These are phyloP conservation scores for Pisolithus orientalis DNA, from an alignment of 768 basidiomycete species.

Conservation along the genomic window DNA sequence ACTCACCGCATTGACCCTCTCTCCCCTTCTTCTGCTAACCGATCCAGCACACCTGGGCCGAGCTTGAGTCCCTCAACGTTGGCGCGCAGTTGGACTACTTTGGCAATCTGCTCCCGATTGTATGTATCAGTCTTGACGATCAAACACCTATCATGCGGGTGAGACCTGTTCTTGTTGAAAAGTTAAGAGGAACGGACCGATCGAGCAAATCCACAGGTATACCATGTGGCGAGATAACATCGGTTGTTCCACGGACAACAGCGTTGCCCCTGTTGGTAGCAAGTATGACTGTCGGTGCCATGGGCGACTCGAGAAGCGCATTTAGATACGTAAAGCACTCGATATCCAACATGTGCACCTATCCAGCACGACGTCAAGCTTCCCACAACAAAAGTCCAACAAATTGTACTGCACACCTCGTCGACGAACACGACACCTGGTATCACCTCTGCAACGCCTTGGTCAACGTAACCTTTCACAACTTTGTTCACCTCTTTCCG, in stretches of 20 bases:
- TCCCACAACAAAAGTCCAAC: not conserved
- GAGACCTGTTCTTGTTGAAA: slow-evolving; percentile 3
- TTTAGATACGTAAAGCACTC: slow-evolving; percentile 99
- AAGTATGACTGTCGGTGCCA: slow-evolving; percentile 96
- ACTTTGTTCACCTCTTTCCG: slow-evolving; percentile 95
- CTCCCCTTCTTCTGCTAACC: slow-evolving; percentile 76
- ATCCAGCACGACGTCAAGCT: slow-evolving; percentile 3
- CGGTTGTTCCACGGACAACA: slow-evolving; percentile 88
- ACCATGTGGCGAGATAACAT: slow-evolving; percentile 89
- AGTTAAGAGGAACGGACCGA: slow-evolving; percentile 43
- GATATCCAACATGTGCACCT: slow-evolving; percentile 99
- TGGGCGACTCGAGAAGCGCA: slow-evolving; percentile 87
- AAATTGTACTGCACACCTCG: slow-evolving; percentile 54
- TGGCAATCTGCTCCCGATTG: slow-evolving; percentile 74
- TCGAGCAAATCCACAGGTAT: slow-evolving; percentile 92
- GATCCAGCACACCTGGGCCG: slow-evolving; percentile 69
- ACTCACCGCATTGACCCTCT: slow-evolving; percentile 72
- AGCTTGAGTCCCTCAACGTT: slow-evolving; percentile 81
- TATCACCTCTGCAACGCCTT: slow-evolving; percentile 95
- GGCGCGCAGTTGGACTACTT: slow-evolving; percentile 81
- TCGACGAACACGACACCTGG: slow-evolving; percentile 99
- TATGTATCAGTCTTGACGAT: slow-evolving; percentile 92
- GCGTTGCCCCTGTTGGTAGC: slow-evolving; percentile 94
- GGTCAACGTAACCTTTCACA: slow-evolving; percentile 95
- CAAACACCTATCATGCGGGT: slow-evolving; percentile 55